Evolutionary conservation across 2,329 filamentous ascomycete genomes (phyloP).

Genomic region (Aspergillus sp.): DNA sequence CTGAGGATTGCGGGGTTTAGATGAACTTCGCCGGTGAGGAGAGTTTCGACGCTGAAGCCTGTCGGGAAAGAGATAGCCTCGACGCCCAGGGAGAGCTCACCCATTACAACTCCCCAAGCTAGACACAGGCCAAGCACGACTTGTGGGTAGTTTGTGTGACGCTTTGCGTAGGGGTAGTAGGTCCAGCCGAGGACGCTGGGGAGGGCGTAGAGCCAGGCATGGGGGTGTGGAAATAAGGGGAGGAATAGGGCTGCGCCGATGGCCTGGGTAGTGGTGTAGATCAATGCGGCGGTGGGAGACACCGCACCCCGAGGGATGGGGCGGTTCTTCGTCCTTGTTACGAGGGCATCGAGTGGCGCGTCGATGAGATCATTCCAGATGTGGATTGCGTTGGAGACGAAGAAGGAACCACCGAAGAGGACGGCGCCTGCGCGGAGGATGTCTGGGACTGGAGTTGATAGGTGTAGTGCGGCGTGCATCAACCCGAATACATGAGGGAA

Average conservation of each 20-base stretch:
- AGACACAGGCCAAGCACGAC: constrained; percentile 82
- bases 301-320: constrained; percentile 80
- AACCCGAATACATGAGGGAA: constrained; percentile 86
- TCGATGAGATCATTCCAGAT: constrained; percentile 91
- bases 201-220: neutral
- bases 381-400: constrained; percentile 78
- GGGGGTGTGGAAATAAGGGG: neutral
- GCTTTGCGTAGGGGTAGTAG: constrained; percentile 77
- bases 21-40: too few relatives aligned
- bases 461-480: constrained; percentile 71
- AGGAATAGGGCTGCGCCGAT: constrained; percentile 8
- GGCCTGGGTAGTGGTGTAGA: constrained; percentile 72
- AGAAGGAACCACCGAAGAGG: constrained; percentile 64
- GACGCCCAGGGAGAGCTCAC: neutral
- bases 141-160: constrained; percentile 86
- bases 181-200: constrained; percentile 11
- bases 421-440: constrained; percentile 51
- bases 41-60: neutral
- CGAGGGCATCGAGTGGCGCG: constrained; percentile 79
- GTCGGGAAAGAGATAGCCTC: neutral
- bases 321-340: constrained; percentile 70
- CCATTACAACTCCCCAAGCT: constrained; percentile 72
- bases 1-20: neutral
- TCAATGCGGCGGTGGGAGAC: constrained; percentile 70
- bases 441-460: constrained; percentile 65